A percentile compares a stretch with the other conserved stretches of the same genome.
These are phyloP conservation scores for Diatrype stigma DNA, from an alignment of 2,329 filamentous ascomycete species.

Conservation along the genomic window DNA sequence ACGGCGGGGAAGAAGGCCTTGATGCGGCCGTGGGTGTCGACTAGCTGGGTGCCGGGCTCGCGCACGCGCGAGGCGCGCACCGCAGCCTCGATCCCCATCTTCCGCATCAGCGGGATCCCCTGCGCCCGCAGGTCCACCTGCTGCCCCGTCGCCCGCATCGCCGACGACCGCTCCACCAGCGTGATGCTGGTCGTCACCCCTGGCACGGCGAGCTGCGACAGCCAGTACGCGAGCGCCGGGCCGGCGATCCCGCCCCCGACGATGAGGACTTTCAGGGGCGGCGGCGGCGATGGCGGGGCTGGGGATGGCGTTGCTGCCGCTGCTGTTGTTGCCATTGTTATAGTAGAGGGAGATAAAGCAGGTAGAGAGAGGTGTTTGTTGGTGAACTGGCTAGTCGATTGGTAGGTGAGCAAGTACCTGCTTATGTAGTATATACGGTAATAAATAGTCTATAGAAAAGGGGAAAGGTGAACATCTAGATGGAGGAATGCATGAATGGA, in stretches of 20 bases:
- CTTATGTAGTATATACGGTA: no score
- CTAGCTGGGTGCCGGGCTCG: constrained; percentile 36
- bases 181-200: constrained; percentile 30
- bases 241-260: constrained; percentile 35
- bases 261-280: constrained; percentile 33
- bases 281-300: constrained; percentile 16
- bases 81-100: constrained; percentile 33
- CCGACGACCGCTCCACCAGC: constrained; percentile 37
- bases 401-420: no score
- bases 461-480: no score
- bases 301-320: no score
- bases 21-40: constrained; percentile 25
- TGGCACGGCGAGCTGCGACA: constrained; percentile 27
- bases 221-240: constrained; percentile 38
- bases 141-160: constrained; percentile 36
- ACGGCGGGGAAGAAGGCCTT: constrained; percentile 24
- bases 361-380: no score
- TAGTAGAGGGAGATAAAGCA: no score
- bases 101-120: constrained; percentile 35
- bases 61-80: constrained; percentile 31
- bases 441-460: no score
- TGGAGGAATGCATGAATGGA: no score
- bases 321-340: no score
- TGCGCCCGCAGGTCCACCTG: constrained; percentile 40
- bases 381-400: no score